Base-by-base conservation (phyloP, 1,139 yeast genomes). In the Candida mesenterica region DNA sequence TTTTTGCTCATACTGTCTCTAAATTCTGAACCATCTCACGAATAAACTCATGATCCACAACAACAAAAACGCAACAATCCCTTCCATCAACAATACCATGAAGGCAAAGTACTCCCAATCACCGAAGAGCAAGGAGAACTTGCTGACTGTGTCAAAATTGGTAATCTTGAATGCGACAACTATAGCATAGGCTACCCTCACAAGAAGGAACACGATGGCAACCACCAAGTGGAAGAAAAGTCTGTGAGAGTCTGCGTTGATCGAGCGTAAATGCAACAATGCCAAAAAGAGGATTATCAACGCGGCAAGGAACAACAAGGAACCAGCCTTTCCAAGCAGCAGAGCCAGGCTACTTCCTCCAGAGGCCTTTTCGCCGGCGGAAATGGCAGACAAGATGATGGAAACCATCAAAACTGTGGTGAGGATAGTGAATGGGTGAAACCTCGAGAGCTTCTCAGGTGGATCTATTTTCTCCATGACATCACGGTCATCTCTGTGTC, bases 101-200 rank as follows among this genome's bases (percentile, higher is more conserved):
- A 50, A 52, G 7, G 53, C 42, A 29, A 48, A 53, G 39, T 51
- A 53, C 34, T 45, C 38, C 38, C 44, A 53, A 29, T 51, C 44
- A n/a, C 57, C 58, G 25, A 43, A 45, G 17, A 53, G 23, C 24
- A 52, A 37, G n/a, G 45, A 33, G 36, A 41, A 52, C 32, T 48
- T 39, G 24, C 48, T 43, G 10, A 52, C 45, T 7, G 33, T 18
- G 5, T 31, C 28, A 28, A 50, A 40, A 20, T 39, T 37, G 27
- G 45, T 28, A 7, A 24, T n/a, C 10, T 41, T 33, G 36, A 52
- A 49, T 1, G 57, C 40, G 8, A 43, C 28, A 25, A 50, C 13
- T 4, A 53, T 30, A 14, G 51, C 40, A 33, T 50, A 53, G 17
- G 38, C 15, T 22, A 43, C 40, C 31, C 57, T 43, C 41, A 30